Evolutionary conservation across 345 rosid genomes (phyloP).

Genomic region (Hypericum perforatum): DNA sequence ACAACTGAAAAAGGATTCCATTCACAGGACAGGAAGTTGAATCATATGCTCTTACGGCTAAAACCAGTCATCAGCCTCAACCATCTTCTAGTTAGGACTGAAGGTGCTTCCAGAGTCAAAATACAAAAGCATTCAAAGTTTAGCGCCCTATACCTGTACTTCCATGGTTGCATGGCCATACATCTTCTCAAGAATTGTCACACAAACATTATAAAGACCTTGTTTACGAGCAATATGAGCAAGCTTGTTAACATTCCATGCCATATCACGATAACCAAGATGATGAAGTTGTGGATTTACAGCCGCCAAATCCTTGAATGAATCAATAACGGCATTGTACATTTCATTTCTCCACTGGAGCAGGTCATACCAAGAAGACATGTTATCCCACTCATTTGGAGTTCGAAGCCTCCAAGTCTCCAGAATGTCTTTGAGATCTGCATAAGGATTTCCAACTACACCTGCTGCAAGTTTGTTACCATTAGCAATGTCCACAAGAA

Average conservation of each 20-base stretch:
- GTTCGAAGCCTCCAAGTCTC: constrained; percentile 98
- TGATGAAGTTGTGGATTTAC: constrained; percentile 82
- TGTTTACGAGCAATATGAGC: constrained; percentile 95
- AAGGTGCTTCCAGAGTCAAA: neutral
- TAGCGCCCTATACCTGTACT: constrained; percentile 55
- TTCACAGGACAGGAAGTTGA: too few species aligned
- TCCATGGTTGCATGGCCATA: constrained; percentile 98
- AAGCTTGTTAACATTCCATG: constrained; percentile 98
- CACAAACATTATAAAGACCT: constrained; percentile 94
- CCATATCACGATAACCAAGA: constrained; percentile 97
- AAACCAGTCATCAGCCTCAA: too few species aligned
- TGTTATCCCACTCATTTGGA: constrained; percentile 97
- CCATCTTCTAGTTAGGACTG: too few species aligned
- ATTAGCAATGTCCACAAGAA: constrained; percentile 76
- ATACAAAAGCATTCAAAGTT: neutral
- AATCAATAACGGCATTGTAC: constrained; percentile 85
- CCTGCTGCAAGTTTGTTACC: constrained; percentile 67
- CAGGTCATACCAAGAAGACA: constrained; percentile 95
- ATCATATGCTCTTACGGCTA: too few species aligned
- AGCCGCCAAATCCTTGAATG: constrained; percentile 71
- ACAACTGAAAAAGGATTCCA: too few species aligned
- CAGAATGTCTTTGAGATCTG: constrained; percentile 92
- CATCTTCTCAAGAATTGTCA: constrained; percentile 87
- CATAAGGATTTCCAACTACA: constrained; percentile 71
- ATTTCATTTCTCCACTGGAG: constrained; percentile 99